Evolutionary conservation across 208 protist species (phyloP).

Genomic region (Trypanosoma melophagium): DNA sequence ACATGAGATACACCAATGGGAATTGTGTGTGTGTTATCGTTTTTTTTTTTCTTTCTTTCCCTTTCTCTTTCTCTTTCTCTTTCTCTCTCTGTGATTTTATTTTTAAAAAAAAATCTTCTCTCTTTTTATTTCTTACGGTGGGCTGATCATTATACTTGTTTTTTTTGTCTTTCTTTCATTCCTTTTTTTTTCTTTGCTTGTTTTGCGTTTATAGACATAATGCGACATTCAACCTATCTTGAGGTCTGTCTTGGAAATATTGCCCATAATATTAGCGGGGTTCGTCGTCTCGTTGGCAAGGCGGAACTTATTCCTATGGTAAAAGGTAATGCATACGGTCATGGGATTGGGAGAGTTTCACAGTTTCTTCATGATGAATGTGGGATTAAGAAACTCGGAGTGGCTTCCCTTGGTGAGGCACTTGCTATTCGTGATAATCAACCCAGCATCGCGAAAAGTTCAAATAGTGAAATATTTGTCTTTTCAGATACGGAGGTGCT

Average conservation of each 20-base stretch:
- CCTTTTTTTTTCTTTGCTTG: not conserved
- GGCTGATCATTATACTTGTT: not conserved
- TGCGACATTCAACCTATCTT: constrained; percentile 50
- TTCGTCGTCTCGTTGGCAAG: constrained; percentile 41
- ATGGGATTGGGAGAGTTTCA: constrained; percentile 42
- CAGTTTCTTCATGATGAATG: constrained; percentile 41
- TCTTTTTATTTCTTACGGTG: no score
- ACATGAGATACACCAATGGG: no score
- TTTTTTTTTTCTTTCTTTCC: no score
- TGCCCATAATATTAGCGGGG: constrained; percentile 40
- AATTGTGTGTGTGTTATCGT: no score
- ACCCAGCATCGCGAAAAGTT: constrained; percentile 11
- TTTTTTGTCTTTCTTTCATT: constrained; percentile 3
- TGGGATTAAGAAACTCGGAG: constrained; percentile 38
- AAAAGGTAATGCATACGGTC: constrained; percentile 59
- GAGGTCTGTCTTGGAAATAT: constrained; percentile 46
- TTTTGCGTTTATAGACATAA: constrained; percentile 20
- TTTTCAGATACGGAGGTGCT: constrained; percentile 58
- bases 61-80: not conserved
- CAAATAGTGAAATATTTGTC: constrained; percentile 32
- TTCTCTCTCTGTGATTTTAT: no score
- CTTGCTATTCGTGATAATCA: constrained; percentile 20
- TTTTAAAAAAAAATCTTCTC: no score
- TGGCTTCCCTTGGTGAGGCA: constrained; percentile 55
- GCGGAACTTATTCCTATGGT: constrained; percentile 51